Conservation (phyloP, 257 asterid genomes). For the Leonotis leonurus region DNA sequence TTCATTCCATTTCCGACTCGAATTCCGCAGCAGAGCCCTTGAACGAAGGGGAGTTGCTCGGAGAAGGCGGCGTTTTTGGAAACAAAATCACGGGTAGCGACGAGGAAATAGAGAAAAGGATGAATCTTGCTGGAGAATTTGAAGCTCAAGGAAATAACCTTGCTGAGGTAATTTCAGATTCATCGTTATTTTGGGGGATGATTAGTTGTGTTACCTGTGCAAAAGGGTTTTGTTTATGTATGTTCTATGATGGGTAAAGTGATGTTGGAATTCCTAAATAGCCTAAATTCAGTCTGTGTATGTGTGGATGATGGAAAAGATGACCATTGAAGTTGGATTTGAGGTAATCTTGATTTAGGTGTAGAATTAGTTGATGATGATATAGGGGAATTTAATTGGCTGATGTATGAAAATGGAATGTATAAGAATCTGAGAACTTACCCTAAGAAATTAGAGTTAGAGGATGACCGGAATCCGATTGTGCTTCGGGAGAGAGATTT, state of each 20-base stretch:
- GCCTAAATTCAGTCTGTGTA: constrained; percentile 1
- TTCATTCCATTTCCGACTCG: constrained; percentile 7
- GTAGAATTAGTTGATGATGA: neutral
- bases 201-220: neutral
- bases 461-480: too few species aligned
- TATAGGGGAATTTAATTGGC: neutral
- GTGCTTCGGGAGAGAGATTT: neutral
- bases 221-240: neutral
- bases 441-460: neutral
- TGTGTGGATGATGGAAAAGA: neutral
- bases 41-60: constrained; percentile 2
- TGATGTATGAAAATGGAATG: neutral
- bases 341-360: neutral
- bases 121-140: constrained; percentile 38
- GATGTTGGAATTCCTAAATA: constrained; percentile 6
- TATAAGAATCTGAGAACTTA: neutral
- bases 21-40: constrained; percentile 10
- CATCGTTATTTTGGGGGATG: neutral
- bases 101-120: constrained; percentile 27
- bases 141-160: constrained; percentile 70
- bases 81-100: constrained; percentile 9
- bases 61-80: constrained; percentile 8
- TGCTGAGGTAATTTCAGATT: constrained; percentile 51
- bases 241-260: neutral
- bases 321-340: neutral